phyloP scores from a whole-genome alignment of 345 rosid species.

The Gossypium turneri region DNA sequence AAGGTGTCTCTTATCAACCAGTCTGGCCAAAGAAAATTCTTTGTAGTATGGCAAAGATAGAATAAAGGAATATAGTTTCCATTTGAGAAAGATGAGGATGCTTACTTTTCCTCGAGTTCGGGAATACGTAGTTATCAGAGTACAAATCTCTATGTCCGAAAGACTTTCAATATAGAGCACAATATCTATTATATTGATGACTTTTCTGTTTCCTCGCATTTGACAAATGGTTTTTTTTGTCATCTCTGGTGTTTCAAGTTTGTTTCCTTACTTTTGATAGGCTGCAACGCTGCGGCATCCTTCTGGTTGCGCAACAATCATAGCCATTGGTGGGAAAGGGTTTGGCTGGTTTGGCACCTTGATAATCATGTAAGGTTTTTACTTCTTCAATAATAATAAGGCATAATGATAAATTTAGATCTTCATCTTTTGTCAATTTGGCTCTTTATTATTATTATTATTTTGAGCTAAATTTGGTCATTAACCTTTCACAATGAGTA shows the following conservation, averaged over 20 bases:
- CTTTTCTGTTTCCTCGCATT: background rate
- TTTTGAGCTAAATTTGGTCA: too few species aligned
- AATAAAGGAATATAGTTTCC: background rate
- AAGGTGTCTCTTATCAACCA: background rate
- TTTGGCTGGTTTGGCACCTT: conserved; percentile 83
- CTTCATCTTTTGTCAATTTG: too few species aligned
- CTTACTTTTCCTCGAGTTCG: background rate
- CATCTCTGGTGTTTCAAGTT: conserved; percentile 16
- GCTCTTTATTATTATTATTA: background rate
- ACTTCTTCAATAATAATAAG: background rate
- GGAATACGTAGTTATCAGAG: background rate
- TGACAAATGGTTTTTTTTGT: background rate
- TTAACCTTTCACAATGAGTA: too few species aligned
- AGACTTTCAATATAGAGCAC: conserved; percentile 1
- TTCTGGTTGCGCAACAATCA: conserved; percentile 70
- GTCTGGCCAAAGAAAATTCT: background rate
- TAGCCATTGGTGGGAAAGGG: conserved; percentile 52
- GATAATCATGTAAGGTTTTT: conserved; percentile 44
- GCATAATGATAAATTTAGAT: too few species aligned
- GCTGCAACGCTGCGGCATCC: conserved; percentile 75
- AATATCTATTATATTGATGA: background rate
- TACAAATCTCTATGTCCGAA: background rate
- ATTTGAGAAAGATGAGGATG: background rate
- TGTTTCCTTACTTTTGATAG: conserved; percentile 33
- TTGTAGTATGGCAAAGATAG: background rate